phyloP scores from a whole-genome alignment of 1,284 basidiomycete genomes.

The Rugosomyces carneus region DNA sequence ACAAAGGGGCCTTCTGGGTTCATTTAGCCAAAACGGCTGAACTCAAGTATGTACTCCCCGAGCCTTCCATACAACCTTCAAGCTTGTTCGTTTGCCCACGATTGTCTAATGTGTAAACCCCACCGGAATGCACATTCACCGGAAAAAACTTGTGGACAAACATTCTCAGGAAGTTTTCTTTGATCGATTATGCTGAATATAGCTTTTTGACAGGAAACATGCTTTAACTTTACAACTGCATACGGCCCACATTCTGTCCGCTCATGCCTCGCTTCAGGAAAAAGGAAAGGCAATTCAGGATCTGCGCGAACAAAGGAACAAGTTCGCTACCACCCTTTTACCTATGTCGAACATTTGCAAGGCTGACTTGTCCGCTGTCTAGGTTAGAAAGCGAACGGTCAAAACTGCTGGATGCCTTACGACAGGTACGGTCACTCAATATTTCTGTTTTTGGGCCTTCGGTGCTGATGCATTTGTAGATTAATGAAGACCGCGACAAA shows the following conservation, averaged over 20 bases:
- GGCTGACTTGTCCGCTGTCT: neutral
- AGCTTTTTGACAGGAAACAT: slow-evolving; percentile 56
- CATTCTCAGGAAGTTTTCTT: neutral
- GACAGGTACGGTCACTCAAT: slow-evolving; percentile 42
- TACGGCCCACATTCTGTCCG: slow-evolving; percentile 79
- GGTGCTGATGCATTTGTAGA: slow-evolving; percentile 30
- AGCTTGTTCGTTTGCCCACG: slow-evolving; percentile 7
- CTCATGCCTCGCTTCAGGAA: slow-evolving; percentile 68
- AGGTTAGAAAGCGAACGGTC: slow-evolving; percentile 71
- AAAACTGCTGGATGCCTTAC: slow-evolving; percentile 56
- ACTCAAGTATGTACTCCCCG: slow-evolving; percentile 49
- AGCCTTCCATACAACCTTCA: neutral
- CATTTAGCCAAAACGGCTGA: slow-evolving; percentile 78
- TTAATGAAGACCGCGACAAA: slow-evolving; percentile 76
- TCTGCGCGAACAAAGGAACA: slow-evolving; percentile 73
- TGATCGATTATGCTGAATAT: neutral
- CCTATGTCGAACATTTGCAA: neutral
- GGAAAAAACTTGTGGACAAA: neutral
- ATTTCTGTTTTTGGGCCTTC: neutral
- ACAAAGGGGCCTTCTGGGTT: slow-evolving; percentile 28
- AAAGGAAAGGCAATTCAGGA: slow-evolving; percentile 73
- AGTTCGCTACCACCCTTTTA: slow-evolving; percentile 34
- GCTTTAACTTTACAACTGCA: slow-evolving; percentile 73
- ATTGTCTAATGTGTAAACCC: neutral
- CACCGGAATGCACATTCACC: neutral